Evolutionary conservation across 495 filamentous ascomycete genomes (phyloP).

Genomic region (Penicillium salamii): DNA sequence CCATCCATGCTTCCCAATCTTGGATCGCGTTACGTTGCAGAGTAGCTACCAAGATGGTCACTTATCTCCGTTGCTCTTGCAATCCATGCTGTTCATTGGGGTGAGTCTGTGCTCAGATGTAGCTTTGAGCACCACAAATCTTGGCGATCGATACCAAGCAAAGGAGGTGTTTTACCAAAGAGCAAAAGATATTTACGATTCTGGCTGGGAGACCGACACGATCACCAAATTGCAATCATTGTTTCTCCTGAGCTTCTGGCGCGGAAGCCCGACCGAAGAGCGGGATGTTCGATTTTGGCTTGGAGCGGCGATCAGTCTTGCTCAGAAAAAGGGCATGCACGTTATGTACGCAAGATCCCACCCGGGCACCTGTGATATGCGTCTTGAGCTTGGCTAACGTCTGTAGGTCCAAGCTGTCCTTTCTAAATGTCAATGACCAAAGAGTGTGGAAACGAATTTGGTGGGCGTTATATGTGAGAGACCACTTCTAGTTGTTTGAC

Average conservation of each 20-base stretch:
- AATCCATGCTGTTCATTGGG: slow-evolving; percentile 44
- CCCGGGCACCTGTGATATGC: too few relatives aligned
- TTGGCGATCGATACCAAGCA: slow-evolving; percentile 34
- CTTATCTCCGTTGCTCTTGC: slow-evolving; percentile 38
- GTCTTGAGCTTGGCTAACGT: too few relatives aligned
- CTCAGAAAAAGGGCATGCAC: slow-evolving; percentile 47
- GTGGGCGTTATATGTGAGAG: slow-evolving; percentile 46
- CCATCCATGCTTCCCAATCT: slow-evolving; percentile 43
- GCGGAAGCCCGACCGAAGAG: slow-evolving; percentile 37
- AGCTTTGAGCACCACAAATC: slow-evolving; percentile 27
- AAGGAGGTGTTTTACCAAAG: slow-evolving; percentile 40
- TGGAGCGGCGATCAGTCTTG: slow-evolving; percentile 36
- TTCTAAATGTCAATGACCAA: slow-evolving; percentile 27
- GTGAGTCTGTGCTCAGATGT: slow-evolving; percentile 39
- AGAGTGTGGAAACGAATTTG: slow-evolving; percentile 46
- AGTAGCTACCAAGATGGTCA: slow-evolving; percentile 24
- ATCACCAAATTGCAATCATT: slow-evolving; percentile 36
- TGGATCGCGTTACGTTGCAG: slow-evolving; percentile 30
- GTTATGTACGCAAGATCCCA: slow-evolving; percentile 32
- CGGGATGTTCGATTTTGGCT: slow-evolving; percentile 45
- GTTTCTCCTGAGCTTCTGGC: slow-evolving; percentile 47
- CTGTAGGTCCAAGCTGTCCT: slow-evolving; percentile 36
- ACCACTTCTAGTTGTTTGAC: too few relatives aligned
- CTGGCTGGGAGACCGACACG: slow-evolving; percentile 40
- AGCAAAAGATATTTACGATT: slow-evolving; percentile 44